Evolutionary conservation across 2,329 filamentous ascomycete species (phyloP), one percentile per base, ranked within the genome.

Genomic region (Dryadomyces quercus-mongolicae): DNA sequence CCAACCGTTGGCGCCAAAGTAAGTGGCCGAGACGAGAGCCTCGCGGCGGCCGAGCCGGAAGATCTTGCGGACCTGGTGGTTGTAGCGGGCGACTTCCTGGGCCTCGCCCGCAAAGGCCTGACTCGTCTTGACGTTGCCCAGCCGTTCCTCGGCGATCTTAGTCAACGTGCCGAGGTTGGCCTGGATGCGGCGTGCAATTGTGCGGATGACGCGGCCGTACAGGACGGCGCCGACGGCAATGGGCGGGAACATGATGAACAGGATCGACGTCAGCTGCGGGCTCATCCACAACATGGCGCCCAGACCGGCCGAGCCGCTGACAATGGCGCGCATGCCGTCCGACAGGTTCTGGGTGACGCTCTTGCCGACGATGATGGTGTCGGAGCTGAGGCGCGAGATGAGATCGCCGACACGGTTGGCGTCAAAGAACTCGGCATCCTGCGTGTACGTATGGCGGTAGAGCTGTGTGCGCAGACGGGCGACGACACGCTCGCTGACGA

Each of bases 341-440:
- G 92, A 97, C 51, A 98, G 74, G 65, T 98, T 98, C 66, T 97
- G 92, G 0, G 93, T 98, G 60, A 98, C 95, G 63, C 90, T 95
- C 71, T 98, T 98, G 65, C 92, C 93, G 54, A 98, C 93, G 64
- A 98, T 94, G 64, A 97, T 89, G 0, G 93, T 96, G 67, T 98
- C 94, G 2, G 91, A 95, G 63, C 92, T 91, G 48, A 98, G 81
- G 42, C 94, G 85, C 42, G 92, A 97, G 64, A 98, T 96, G 62
- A 98, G 74, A 66, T 98, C 93, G 67, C 93, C 93, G 25, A 96
- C 91, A 25, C 93, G 81, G 71, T 98, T 98, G 43, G 93, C 93
- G 66, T 98, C 93, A 65, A 98, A 98, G 72, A 98, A 98, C 65
- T 97, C 93, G 56, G 93, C 93, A 68, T 98, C 93, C 68, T 98